Evolutionary conservation across 148 eudicot species (phyloP).

Genomic region (Camellia granthamiana): DNA sequence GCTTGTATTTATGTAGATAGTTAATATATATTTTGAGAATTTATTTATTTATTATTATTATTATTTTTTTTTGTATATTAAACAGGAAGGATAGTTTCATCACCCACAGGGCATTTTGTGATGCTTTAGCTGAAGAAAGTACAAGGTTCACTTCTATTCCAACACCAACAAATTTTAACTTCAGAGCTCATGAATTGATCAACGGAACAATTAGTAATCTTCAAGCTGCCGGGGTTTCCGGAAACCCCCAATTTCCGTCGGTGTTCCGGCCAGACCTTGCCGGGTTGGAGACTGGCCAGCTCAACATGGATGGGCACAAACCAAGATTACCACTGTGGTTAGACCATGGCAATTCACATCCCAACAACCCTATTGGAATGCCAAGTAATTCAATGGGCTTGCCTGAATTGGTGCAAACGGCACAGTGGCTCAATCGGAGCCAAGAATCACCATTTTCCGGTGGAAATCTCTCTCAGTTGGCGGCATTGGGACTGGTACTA

Average conservation of each 20-base stretch:
- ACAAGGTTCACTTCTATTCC: conserved; percentile 32
- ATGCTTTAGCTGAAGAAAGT: conserved; percentile 53
- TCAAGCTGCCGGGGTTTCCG: conserved; percentile 6
- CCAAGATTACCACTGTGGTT: conserved; percentile 46
- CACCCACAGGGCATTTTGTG: conserved; percentile 67
- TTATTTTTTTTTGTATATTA: background rate
- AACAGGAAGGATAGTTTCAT: conserved; percentile 67
- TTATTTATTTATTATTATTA: background rate
- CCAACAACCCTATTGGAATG: background rate
- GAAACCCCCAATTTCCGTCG: conserved; percentile 25
- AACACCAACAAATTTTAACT: conserved; percentile 33
- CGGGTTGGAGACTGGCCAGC: conserved; percentile 21
- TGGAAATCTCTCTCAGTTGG: background rate
- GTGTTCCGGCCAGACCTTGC: conserved; percentile 20
- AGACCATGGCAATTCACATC: conserved; percentile 32
- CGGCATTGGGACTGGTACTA: conserved; percentile 10
- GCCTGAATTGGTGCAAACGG: conserved; percentile 2
- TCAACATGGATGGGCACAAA: conserved; percentile 30
- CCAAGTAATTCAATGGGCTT: background rate
- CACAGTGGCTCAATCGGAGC: conserved; percentile 24
- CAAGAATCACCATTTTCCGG: too few relatives aligned
- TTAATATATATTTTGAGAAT: background rate
- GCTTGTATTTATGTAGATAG: background rate
- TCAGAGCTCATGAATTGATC: conserved; percentile 31
- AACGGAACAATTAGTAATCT: conserved; percentile 23